Conservation (phyloP, 257 asterid genomes). For the Nicotiana undulata region DNA sequence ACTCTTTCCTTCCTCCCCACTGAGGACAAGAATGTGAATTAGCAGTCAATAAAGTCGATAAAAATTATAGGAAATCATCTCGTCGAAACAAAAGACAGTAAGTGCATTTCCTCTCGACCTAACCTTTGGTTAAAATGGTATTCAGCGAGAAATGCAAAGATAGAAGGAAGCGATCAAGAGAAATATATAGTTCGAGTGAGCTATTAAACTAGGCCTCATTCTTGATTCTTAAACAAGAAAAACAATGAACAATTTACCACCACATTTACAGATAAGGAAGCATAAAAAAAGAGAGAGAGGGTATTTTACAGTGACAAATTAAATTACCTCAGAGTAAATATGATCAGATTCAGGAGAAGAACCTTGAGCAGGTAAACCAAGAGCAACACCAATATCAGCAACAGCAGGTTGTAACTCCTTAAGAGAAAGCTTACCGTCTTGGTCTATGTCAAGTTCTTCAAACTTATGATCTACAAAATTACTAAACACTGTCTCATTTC, state of each 20-base stretch:
- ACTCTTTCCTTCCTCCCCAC: too few species aligned
- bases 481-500: slow-evolving; percentile 62
- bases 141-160: background rate
- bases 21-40: background rate
- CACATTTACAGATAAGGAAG: background rate
- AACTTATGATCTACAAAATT: slow-evolving; percentile 83
- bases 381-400: slow-evolving; percentile 75
- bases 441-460: slow-evolving; percentile 59
- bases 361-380: slow-evolving; percentile 76
- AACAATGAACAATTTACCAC: background rate
- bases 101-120: background rate
- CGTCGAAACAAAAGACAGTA: too few species aligned
- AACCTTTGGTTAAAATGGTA: background rate
- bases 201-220: background rate
- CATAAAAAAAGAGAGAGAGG: background rate
- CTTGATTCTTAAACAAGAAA: background rate
- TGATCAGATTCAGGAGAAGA: slow-evolving; percentile 65
- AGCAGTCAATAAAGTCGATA: background rate
- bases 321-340: slow-evolving; percentile 61
- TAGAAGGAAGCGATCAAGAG: background rate
- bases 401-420: slow-evolving; percentile 82
- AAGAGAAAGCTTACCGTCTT: slow-evolving; percentile 77
- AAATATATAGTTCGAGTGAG: background rate
- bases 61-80: background rate
- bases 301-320: background rate